Evolutionary conservation across 2,329 filamentous ascomycete genomes (phyloP), one percentile per base, ranked within the genome.

Genomic region (Microcyclosporella mali): DNA sequence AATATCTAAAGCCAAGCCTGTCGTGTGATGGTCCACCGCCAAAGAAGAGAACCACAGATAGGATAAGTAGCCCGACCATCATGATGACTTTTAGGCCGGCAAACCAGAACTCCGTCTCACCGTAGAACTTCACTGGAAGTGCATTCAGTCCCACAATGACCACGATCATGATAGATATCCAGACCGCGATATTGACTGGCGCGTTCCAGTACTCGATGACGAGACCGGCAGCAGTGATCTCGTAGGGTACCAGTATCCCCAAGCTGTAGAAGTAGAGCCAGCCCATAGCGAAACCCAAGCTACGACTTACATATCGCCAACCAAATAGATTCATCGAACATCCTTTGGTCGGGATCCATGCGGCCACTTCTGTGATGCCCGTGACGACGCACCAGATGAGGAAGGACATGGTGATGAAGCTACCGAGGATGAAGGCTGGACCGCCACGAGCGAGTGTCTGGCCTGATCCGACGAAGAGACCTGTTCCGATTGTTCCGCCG

Each of bases 311-410:
- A 47, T 70, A 70, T 36, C 68, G 65, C 40, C 65, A 63, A 43
- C 61, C 62, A 60, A 73, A 72, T 59, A 73, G 51, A 52, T 69
- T 63, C 70, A 76, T 71, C 47, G 71, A 68, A 45, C 58, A 66
- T 49, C 73, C 71, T 27, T 74, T 67, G 49, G 78, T 62, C 7
- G 78, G 75, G 34, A 81, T 69, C 67, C 77, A 80, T 28, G 78
- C 70, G 8, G 77, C 74, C 60, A 82, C 72, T 56, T 78, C 74
- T n/a, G 69, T 70, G 9, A 72, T 68, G 37, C 66, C 69, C 28
- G 70, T 71, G 11, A 81, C 71, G 49, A 68, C 55, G 36, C 60
- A 59, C 45, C 60, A 63, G 46, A 74, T 56, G 51, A 72, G 43
- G 31, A 70, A 58, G 30, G 66, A 61, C 49, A 73, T 64, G 32